phyloP scores from a whole-genome alignment of 2,329 filamentous ascomycete species.

The Exophiala oligosperma region DNA sequence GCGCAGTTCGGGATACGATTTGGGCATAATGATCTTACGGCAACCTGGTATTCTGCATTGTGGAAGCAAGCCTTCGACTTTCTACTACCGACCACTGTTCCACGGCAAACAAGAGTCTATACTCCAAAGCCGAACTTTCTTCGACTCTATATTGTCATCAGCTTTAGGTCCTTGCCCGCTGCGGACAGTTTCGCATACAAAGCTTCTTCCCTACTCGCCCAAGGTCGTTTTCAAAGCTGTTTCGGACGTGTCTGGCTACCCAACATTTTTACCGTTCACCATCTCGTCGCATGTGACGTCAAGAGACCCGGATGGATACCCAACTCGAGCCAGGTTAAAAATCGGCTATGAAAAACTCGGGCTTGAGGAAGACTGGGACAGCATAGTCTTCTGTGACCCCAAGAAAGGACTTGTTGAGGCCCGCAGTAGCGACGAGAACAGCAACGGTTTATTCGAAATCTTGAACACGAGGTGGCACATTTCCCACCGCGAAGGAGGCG shows the following conservation, averaged over 20 bases:
- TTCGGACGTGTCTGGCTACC: conserved; percentile 83
- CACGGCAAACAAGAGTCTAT: not conserved
- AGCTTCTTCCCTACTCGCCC: conserved; percentile 74
- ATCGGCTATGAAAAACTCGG: conserved; percentile 73
- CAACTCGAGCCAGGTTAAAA: conserved; percentile 73
- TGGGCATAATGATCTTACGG: not conserved
- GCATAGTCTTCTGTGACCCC: conserved; percentile 74
- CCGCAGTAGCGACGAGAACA: conserved; percentile 57
- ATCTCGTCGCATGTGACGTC: conserved; percentile 72
- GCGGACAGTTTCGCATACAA: conserved; percentile 70
- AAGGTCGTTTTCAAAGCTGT: conserved; percentile 77
- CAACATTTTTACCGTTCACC: conserved; percentile 89
- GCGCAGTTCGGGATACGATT: not conserved
- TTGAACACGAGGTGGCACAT: conserved; percentile 47
- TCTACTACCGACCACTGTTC: not conserved
- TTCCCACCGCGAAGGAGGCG: conserved; percentile 32
- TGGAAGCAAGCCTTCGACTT: not conserved
- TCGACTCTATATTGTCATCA: conserved; percentile 28
- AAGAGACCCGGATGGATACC: conserved; percentile 62
- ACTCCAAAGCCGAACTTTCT: conserved; percentile 21
- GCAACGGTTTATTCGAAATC: conserved; percentile 47
- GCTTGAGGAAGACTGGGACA: conserved; percentile 81
- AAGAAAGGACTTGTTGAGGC: conserved; percentile 70
- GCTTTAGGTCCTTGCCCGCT: conserved; percentile 26
- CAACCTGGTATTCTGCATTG: not conserved